phyloP scores from a whole-genome alignment of 2,329 filamentous ascomycete genomes.

The Exophiala sp. region DNA sequence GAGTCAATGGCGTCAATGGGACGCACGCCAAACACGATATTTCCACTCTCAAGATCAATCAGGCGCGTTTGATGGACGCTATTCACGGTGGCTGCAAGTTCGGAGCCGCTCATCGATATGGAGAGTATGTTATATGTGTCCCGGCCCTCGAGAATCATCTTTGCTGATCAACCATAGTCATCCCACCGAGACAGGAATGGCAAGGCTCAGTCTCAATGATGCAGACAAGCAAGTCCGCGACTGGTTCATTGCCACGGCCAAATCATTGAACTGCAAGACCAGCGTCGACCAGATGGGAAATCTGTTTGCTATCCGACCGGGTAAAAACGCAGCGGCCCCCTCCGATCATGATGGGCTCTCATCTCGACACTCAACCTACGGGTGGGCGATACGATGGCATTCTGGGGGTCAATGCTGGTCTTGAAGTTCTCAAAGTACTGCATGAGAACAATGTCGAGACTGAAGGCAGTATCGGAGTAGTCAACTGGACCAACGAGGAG shows the following conservation, averaged over 20 bases:
- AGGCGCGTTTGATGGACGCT: constrained; percentile 26
- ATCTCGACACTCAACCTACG: constrained; percentile 47
- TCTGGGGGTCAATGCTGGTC: constrained; percentile 63
- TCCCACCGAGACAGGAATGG: constrained; percentile 55
- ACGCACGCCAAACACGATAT: constrained; percentile 22
- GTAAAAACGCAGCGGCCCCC: constrained; percentile 51
- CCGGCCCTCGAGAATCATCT: neutral
- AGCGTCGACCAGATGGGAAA: constrained; percentile 73
- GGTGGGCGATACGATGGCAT: constrained; percentile 71
- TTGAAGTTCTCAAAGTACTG: constrained; percentile 66
- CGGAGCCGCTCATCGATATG: constrained; percentile 29
- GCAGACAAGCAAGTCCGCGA: constrained; percentile 65
- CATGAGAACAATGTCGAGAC: constrained; percentile 63
- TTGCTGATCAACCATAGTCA: constrained; percentile 8
- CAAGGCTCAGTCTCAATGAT: constrained; percentile 64
- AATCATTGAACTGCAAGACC: constrained; percentile 59
- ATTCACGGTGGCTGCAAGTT: constrained; percentile 28
- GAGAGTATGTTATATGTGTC: constrained; percentile 19
- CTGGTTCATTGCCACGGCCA: constrained; percentile 65
- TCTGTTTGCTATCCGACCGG: constrained; percentile 66
- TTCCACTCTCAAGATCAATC: constrained; percentile 28
- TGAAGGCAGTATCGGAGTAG: constrained; percentile 63
- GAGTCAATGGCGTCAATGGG: constrained; percentile 19
- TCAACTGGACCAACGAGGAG: constrained; percentile 81
- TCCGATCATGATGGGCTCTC: constrained; percentile 64